Conservation (phyloP, 768 basidiomycete species). For the Auriscalpium orientale region DNA sequence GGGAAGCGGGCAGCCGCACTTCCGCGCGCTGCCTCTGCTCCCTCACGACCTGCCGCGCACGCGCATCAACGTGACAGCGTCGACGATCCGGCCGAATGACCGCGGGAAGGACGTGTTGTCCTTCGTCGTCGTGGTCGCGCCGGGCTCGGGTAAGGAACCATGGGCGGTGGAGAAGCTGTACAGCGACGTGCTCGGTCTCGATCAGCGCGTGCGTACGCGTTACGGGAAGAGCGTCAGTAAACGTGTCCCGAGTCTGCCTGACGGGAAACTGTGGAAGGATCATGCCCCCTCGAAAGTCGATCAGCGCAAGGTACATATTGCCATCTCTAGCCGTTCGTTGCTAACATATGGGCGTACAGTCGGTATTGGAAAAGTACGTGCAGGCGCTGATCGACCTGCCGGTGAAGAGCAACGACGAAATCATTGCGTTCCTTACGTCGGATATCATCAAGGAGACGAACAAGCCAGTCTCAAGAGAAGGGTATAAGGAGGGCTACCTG, state of each 20-base stretch:
- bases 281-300: constrained; percentile 96
- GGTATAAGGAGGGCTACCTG: constrained; percentile 91
- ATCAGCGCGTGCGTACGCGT: constrained; percentile 57
- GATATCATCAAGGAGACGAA: constrained; percentile 75
- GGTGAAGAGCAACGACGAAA: constrained; percentile 80
- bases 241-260: constrained; percentile 76
- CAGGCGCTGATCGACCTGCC: constrained; percentile 77
- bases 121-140: constrained; percentile 73
- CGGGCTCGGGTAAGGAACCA: constrained; percentile 59
- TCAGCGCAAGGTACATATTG: constrained; percentile 77
- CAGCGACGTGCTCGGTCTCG: constrained; percentile 84
- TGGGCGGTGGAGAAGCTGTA: constrained; percentile 93
- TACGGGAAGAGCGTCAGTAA: constrained; percentile 63
- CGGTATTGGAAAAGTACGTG: constrained; percentile 77
- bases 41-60: constrained; percentile 69
- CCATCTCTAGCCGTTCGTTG: neutral
- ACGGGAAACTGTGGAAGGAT: constrained; percentile 93
- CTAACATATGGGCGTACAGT: constrained; percentile 31
- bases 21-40: constrained; percentile 68
- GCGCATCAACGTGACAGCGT: constrained; percentile 63
- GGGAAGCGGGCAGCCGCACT: constrained; percentile 30
- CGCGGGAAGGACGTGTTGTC: constrained; percentile 88
- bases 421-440: constrained; percentile 88
- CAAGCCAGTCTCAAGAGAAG: constrained; percentile 69
- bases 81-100: constrained; percentile 83